A percentile compares a stretch with the other conserved stretches of the same genome.
phyloP scores from a whole-genome alignment of 768 basidiomycete genomes.

The Chalciporus sphaerocephalus region DNA sequence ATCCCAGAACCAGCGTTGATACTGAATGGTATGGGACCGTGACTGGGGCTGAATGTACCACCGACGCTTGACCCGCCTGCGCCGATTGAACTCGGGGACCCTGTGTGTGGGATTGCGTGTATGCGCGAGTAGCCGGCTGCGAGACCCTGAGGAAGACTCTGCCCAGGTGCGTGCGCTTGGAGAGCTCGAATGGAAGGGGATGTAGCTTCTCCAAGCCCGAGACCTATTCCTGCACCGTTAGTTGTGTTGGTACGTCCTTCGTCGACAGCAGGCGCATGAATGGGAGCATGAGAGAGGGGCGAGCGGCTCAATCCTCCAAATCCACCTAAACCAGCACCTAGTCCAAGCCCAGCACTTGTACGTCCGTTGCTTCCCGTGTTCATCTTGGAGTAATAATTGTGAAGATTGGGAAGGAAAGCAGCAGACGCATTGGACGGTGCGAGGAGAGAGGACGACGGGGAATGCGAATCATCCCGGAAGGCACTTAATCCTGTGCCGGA shows the following conservation, averaged over 20 bases:
- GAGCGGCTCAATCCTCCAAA: slow-evolving; percentile 28
- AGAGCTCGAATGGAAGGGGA: slow-evolving; percentile 76
- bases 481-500: slow-evolving; percentile 17
- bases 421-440: slow-evolving; percentile 77
- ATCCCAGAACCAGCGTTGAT: slow-evolving; percentile 26
- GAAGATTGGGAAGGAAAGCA: slow-evolving; percentile 73
- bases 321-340: slow-evolving; percentile 19
- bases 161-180: slow-evolving; percentile 84
- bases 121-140: slow-evolving; percentile 89
- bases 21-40: slow-evolving; percentile 28
- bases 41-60: slow-evolving; percentile 29
- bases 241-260: slow-evolving; percentile 17
- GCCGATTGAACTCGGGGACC: slow-evolving; percentile 35
- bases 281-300: slow-evolving; percentile 26
- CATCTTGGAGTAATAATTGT: slow-evolving; percentile 58
- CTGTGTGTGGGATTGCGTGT: slow-evolving; percentile 57
- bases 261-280: slow-evolving; percentile 25
- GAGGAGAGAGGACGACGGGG: slow-evolving; percentile 34
- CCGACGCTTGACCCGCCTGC: slow-evolving; percentile 26
- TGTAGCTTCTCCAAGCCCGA: slow-evolving; percentile 33
- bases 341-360: slow-evolving; percentile 16
- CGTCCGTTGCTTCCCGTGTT: slow-evolving; percentile 34
- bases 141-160: slow-evolving; percentile 86
- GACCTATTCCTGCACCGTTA: slow-evolving; percentile 13
- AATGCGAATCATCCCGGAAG: slow-evolving; percentile 35